Percentiles rank a stretch among this genome's conserved stretches.
phyloP scores from a whole-genome alignment of 176 grass and related monocot genomes.

The Carex pumila region DNA sequence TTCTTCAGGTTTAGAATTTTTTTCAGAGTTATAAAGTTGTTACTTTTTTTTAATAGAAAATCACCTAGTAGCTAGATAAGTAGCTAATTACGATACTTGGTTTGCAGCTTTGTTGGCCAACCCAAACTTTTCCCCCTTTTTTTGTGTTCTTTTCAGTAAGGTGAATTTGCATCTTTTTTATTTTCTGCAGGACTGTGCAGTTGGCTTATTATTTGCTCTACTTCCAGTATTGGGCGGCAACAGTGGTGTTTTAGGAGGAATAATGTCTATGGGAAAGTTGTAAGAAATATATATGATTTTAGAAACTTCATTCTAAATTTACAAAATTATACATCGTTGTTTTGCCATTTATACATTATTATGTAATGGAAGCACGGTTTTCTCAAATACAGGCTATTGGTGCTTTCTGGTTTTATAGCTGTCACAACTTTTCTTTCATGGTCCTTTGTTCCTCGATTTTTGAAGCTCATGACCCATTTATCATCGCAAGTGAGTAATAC shows the following conservation, averaged over 20 bases:
- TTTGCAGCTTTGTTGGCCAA: not conserved
- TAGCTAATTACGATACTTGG: not conserved
- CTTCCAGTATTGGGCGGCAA: slow-evolving; percentile 88
- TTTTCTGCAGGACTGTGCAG: slow-evolving; percentile 88
- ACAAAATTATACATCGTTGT: not conserved
- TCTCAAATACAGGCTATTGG: slow-evolving; percentile 65
- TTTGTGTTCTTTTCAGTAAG: no score
- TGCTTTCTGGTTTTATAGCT: slow-evolving; percentile 75
- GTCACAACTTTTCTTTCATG: slow-evolving; percentile 82
- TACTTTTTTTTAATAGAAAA: not conserved
- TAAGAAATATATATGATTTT: slow-evolving; percentile 32
- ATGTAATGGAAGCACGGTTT: slow-evolving; percentile 10
- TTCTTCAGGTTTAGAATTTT: slow-evolving; percentile 57
- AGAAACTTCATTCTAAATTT: slow-evolving; percentile 13
- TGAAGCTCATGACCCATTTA: slow-evolving; percentile 95
- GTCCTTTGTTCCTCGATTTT: slow-evolving; percentile 93
- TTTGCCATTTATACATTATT: not conserved
- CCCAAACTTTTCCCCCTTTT: no score
- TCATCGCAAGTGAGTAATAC: slow-evolving; percentile 81
- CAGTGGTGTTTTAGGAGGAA: slow-evolving; percentile 79
- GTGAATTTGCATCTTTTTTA: slow-evolving; percentile 4
- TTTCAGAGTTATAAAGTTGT: slow-evolving; percentile 12
- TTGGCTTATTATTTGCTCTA: slow-evolving; percentile 90
- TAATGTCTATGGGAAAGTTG: slow-evolving; percentile 91
- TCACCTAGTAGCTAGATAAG: not conserved